Evolutionary conservation across 2,329 filamentous ascomycete species (phyloP), one percentile per base, ranked within the genome.

Genomic region (Hymenoscyphus salicellus): DNA sequence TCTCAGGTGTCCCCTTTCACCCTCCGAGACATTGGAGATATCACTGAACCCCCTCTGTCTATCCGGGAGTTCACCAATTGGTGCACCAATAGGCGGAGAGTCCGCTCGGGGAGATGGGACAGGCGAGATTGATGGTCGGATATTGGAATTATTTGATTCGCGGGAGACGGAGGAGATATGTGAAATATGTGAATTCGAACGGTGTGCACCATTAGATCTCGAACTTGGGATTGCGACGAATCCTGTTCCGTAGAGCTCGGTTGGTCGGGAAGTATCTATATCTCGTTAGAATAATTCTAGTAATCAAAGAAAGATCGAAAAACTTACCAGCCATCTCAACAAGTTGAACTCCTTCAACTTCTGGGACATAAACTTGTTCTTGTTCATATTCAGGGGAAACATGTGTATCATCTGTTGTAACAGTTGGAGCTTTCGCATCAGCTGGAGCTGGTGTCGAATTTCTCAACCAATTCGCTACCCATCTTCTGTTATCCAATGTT

Each of bases 321-420:
- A 56, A 70, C 69, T 56, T 70, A 76, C 74, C 75, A 55, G 68
- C 69, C 71, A 77, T 70, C 62, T 78, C 76, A 62, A 75, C 70
- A 5, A 78, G 69, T 30, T 72, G 68, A 7, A 43, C 64, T 17
- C 71, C 72, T 5, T 56, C 71, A 20, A 72, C 70, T 62, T 77
- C 75, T 20, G 61, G 68, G 33, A 66, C 65, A 58, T 58, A 63
- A 33, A 58, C 63, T 6, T 26, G 57, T 10, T 68, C 66, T 11
- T 71, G 66, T 30, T 72, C 67, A 1, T 66, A 63, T 11, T 36
- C 49, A 4, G 58, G 63, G 56, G 64, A 62, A 17, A 63, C 63
- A 10, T 68, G 67, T n/a, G 71, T 68, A 43, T 73, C 71, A 52
- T 71, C 73, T 46, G 66, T 73, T 56, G 72, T 74, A 4, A 73